phyloP scores from a whole-genome alignment of 2,329 filamentous ascomycete genomes.

The Xylariaceae sp. region DNA sequence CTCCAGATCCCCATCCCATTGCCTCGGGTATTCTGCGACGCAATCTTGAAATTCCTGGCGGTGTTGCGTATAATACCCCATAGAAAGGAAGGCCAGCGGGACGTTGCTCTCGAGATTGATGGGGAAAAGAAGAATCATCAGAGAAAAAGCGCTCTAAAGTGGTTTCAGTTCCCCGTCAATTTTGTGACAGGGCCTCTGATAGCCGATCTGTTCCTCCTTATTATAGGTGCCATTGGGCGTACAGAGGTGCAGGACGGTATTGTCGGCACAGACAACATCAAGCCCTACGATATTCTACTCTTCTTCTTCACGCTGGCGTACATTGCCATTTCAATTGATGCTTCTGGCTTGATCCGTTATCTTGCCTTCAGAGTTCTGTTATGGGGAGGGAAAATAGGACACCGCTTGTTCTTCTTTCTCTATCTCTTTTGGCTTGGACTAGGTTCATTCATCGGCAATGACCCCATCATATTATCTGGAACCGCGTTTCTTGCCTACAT shows the following conservation, averaged over 20 bases:
- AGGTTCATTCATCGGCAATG: constrained; percentile 68
- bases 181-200: constrained; percentile 68
- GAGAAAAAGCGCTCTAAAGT: constrained; percentile 30
- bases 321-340: constrained; percentile 73
- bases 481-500: constrained; percentile 74
- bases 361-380: constrained; percentile 67
- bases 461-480: constrained; percentile 70
- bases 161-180: constrained; percentile 60
- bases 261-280: constrained; percentile 61
- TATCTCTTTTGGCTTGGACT: constrained; percentile 68
- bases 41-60: constrained; percentile 40
- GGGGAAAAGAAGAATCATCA: not conserved
- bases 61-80: constrained; percentile 49
- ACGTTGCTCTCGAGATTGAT: constrained; percentile 12
- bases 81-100: constrained; percentile 7
- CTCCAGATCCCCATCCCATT: constrained; percentile 61
- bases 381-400: constrained; percentile 63
- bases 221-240: constrained; percentile 63
- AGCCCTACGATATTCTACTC: constrained; percentile 67
- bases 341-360: constrained; percentile 67
- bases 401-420: constrained; percentile 66
- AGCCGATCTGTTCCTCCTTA: constrained; percentile 67
- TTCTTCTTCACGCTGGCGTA: constrained; percentile 74
- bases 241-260: constrained; percentile 67
- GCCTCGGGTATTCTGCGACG: constrained; percentile 47